Conservation (phyloP, 2,329 filamentous ascomycete genomes). For the Talaromyces pinophilus region DNA sequence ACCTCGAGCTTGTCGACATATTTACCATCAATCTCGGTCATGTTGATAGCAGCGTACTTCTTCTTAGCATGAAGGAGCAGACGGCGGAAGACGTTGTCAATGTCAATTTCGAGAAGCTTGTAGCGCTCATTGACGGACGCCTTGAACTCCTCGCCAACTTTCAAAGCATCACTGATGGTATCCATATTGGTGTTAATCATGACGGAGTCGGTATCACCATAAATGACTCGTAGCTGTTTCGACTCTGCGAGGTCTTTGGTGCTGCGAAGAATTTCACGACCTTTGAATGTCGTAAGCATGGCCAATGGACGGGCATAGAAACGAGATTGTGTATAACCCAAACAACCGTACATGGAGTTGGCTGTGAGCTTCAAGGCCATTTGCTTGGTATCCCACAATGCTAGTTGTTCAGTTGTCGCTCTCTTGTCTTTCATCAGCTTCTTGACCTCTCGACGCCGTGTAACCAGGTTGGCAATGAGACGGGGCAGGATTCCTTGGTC, state of each 20-base stretch:
- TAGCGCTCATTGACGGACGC: conserved; percentile 92
- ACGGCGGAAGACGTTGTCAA: conserved; percentile 94
- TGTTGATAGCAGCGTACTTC: conserved; percentile 96
- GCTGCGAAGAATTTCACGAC: conserved; percentile 92
- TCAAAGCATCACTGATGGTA: conserved; percentile 84
- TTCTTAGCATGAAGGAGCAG: conserved; percentile 96
- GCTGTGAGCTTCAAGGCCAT: conserved; percentile 94
- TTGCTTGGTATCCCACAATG: conserved; percentile 98
- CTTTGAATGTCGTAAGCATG: conserved; percentile 94
- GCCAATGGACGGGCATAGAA: conserved; percentile 96
- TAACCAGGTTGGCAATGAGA: conserved; percentile 89
- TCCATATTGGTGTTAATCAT: conserved; percentile 99
- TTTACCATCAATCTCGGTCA: conserved; percentile 85
- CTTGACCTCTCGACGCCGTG: conserved; percentile 87
- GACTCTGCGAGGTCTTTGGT: conserved; percentile 95
- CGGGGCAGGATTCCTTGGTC: conserved; percentile 82
- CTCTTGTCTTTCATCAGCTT: conserved; percentile 92
- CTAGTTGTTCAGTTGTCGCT: conserved; percentile 80
- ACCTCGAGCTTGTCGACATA: conserved; percentile 94
- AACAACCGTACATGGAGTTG: conserved; percentile 99
- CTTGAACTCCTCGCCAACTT: conserved; percentile 93
- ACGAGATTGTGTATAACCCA: conserved; percentile 93
- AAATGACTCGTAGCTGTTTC: conserved; percentile 90
- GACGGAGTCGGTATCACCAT: conserved; percentile 98
- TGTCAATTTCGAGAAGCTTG: conserved; percentile 90